A percentile compares a stretch with the other conserved stretches of the same genome.
phyloP scores from a whole-genome alignment of 768 basidiomycete species.

The Kwoniella heveanensis region DNA sequence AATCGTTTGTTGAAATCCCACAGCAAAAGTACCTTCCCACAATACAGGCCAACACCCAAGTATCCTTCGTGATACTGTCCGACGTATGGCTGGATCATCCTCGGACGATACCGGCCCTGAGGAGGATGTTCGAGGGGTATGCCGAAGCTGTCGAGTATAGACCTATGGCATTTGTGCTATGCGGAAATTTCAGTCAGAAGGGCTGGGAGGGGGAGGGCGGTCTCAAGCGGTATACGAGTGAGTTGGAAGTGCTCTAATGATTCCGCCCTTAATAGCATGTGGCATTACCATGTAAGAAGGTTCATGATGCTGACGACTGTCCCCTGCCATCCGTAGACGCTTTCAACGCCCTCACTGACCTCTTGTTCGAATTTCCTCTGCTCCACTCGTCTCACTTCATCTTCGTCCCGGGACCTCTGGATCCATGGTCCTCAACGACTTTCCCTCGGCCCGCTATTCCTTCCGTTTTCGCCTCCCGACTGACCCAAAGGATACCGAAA shows the following conservation, averaged over 20 bases:
- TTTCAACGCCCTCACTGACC: constrained; percentile 81
- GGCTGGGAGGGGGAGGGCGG: constrained; percentile 76
- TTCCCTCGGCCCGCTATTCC: constrained; percentile 81
- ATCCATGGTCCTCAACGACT: constrained; percentile 74
- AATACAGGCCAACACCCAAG: constrained; percentile 59
- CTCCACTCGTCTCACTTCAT: constrained; percentile 82
- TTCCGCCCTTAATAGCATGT: too few relatives aligned
- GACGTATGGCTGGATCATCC: constrained; percentile 95
- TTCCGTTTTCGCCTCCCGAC: constrained; percentile 68
- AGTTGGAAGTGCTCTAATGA: constrained; percentile 21
- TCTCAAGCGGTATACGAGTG: constrained; percentile 83
- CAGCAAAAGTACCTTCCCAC: constrained; percentile 56
- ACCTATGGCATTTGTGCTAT: constrained; percentile 85
- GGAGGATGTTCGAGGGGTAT: constrained; percentile 74
- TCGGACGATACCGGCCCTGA: constrained; percentile 74
- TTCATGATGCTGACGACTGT: not conserved
- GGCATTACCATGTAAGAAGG: not conserved
- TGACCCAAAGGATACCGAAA: constrained; percentile 74
- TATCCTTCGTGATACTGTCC: constrained; percentile 89
- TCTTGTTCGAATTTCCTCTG: constrained; percentile 82
- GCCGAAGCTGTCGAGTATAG: constrained; percentile 82
- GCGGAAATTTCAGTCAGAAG: constrained; percentile 89
- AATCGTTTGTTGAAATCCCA: too few relatives aligned
- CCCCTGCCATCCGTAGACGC: constrained; percentile 32
- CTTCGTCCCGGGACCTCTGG: constrained; percentile 90